A percentile compares a stretch with the other conserved stretches of the same genome.
Conservation (phyloP, 306 rosid species). For the Sindora glabra region DNA sequence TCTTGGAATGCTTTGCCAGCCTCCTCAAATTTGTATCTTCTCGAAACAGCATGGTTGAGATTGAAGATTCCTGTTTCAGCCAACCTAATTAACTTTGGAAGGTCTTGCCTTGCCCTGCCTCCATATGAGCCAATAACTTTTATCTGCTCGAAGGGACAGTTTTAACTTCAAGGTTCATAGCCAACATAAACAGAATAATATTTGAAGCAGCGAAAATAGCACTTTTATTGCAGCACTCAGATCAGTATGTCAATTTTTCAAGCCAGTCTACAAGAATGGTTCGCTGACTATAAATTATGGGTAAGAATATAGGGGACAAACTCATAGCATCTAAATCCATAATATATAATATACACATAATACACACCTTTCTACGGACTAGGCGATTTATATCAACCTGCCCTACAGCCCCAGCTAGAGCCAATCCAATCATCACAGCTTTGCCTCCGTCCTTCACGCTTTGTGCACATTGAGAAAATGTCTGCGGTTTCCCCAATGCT, state of each 20-base stretch:
- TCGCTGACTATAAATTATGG: too few relatives aligned
- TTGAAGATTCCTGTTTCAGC: constrained; percentile 85
- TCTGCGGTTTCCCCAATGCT: constrained; percentile 86
- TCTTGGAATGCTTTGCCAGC: constrained; percentile 66
- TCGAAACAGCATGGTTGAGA: constrained; percentile 66
- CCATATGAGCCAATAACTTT: constrained; percentile 88
- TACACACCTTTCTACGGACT: constrained; percentile 80
- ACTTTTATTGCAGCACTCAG: too few relatives aligned
- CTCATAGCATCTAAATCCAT: not conserved
- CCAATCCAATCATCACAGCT: constrained; percentile 93
- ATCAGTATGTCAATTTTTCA: too few relatives aligned
- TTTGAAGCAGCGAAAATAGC: not conserved
- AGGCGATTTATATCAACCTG: constrained; percentile 87
- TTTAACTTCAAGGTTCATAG: not conserved
- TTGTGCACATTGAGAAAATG: constrained; percentile 71
- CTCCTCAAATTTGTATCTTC: constrained; percentile 76
- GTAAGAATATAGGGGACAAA: not conserved
- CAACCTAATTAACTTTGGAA: constrained; percentile 74
- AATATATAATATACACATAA: not conserved
- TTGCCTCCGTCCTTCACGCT: constrained; percentile 96
- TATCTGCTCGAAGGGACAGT: constrained; percentile 40
- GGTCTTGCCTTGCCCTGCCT: constrained; percentile 98
- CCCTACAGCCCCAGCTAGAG: constrained; percentile 69
- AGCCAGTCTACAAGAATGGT: too few relatives aligned
- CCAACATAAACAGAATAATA: not conserved